These are phyloP conservation scores for Paxillus rubicundulus DNA, from an alignment of 768 basidiomycete genomes.

Conservation along the genomic window DNA sequence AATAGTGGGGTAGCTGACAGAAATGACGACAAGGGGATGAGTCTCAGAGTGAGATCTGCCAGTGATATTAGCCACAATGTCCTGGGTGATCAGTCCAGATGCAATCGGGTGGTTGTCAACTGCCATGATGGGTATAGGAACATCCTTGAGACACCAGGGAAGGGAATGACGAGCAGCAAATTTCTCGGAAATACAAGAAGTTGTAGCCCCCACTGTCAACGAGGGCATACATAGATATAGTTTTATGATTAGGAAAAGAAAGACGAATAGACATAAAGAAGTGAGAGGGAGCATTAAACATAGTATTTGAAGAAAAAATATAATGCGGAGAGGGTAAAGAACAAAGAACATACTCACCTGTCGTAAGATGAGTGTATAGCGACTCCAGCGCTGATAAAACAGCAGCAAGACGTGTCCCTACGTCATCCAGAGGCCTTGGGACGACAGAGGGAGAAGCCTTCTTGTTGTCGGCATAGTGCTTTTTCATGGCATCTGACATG, in stretches of 20 bases:
- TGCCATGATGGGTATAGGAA: constrained; percentile 35
- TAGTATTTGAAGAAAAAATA: neutral
- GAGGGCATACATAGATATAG: constrained; percentile 32
- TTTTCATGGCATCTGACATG: constrained; percentile 17
- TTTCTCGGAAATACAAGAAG: constrained; percentile 35
- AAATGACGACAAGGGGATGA: constrained; percentile 30
- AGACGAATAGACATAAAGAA: neutral
- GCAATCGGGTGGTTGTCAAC: constrained; percentile 39
- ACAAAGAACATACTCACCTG: constrained; percentile 4
- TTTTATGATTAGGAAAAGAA: constrained; percentile 1
- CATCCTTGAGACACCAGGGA: constrained; percentile 27
- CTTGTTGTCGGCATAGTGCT: neutral
- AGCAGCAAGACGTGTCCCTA: neutral
- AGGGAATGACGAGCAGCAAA: constrained; percentile 35
- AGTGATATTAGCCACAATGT: constrained; percentile 30
- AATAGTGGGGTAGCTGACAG: constrained; percentile 32
- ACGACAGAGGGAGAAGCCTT: too few relatives aligned
- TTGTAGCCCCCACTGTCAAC: constrained; percentile 38
- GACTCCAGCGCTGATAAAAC: neutral
- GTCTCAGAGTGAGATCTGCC: constrained; percentile 29
- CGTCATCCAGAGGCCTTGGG: too few relatives aligned
- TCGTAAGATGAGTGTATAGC: constrained; percentile 1
- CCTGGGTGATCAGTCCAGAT: constrained; percentile 40
- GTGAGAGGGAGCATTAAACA: neutral
- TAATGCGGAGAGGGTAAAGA: constrained; percentile 6